Evolutionary conservation across 2,329 filamentous ascomycete genomes (phyloP).

Genomic region (Diaporthe caulivora): DNA sequence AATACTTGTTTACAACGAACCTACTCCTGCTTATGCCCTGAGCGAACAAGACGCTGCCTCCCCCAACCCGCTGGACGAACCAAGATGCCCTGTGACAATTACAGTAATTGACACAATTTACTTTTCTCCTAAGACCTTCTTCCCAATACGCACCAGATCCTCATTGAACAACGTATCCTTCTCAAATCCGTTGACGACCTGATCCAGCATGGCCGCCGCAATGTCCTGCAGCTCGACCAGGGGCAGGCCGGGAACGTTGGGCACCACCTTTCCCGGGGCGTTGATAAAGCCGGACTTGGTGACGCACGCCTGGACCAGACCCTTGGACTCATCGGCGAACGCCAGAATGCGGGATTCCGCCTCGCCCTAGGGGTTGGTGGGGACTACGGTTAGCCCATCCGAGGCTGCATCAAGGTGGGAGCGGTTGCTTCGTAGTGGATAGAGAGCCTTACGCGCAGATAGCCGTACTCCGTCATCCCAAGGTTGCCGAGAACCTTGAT

Average conservation of each 20-base stretch:
- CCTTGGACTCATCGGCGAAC: constrained; percentile 53
- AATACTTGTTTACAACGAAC: neutral
- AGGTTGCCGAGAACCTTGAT: constrained; percentile 29
- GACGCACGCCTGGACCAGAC: constrained; percentile 51
- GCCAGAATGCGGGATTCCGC: constrained; percentile 58
- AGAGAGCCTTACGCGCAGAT: constrained; percentile 11
- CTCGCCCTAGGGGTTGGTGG: constrained; percentile 54
- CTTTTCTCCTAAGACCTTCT: constrained; percentile 29
- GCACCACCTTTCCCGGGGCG: constrained; percentile 42
- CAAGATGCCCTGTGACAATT: neutral
- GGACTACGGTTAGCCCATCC: neutral
- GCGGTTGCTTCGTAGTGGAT: neutral
- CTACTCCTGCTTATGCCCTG: neutral
- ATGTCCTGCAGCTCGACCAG: constrained; percentile 41
- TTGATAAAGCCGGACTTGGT: constrained; percentile 59
- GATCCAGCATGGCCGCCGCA: constrained; percentile 57
- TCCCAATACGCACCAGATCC: constrained; percentile 56
- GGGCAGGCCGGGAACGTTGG: constrained; percentile 1
- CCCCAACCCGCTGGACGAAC: neutral
- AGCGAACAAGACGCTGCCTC: neutral
- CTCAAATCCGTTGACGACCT: constrained; percentile 58
- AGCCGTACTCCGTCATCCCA: constrained; percentile 28
- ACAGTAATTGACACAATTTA: neutral
- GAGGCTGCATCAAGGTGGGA: neutral
- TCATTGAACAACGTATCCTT: constrained; percentile 59